phyloP scores from a whole-genome alignment of 306 rosid genomes.

The Glycine latifolia region DNA sequence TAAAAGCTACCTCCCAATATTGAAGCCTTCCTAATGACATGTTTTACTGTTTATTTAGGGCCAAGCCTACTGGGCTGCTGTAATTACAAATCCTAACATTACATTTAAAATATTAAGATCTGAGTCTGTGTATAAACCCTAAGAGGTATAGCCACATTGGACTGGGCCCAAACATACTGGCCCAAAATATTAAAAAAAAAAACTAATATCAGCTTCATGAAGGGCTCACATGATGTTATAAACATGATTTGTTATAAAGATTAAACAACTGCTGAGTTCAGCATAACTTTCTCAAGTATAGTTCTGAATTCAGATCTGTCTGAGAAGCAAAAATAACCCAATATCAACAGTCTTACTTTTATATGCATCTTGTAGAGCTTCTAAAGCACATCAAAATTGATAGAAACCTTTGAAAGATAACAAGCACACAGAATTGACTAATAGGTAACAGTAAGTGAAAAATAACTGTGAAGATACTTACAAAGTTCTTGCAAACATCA shows the following conservation, averaged over 20 bases:
- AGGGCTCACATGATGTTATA: conserved; percentile 23
- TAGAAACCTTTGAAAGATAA: conserved; percentile 30
- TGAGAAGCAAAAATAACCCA: conserved; percentile 35
- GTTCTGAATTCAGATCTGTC: conserved; percentile 25
- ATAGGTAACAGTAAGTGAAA: conserved; percentile 34
- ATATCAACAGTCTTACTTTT: conserved; percentile 28
- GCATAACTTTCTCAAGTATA: background rate
- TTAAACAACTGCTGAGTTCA: too few species aligned
- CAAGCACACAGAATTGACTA: conserved; percentile 31
- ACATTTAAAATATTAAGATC: background rate
- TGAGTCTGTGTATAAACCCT: background rate
- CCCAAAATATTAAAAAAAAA: background rate
- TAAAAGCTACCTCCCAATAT: background rate
- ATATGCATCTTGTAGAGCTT: conserved; percentile 19
- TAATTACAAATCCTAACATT: too few species aligned
- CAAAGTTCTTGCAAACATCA: conserved; percentile 87
- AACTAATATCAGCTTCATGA: conserved; percentile 1
- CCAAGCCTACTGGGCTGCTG: background rate
- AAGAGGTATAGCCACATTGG: too few species aligned
- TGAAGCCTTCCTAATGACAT: background rate
- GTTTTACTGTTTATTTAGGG: background rate
- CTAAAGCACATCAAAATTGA: conserved; percentile 6
- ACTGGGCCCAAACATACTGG: background rate
- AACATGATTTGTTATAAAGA: conserved; percentile 22
- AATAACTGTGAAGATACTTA: conserved; percentile 57